Base-by-base conservation (phyloP, 1,284 basidiomycete species). In the Sphaerobolus stellatus region DNA sequence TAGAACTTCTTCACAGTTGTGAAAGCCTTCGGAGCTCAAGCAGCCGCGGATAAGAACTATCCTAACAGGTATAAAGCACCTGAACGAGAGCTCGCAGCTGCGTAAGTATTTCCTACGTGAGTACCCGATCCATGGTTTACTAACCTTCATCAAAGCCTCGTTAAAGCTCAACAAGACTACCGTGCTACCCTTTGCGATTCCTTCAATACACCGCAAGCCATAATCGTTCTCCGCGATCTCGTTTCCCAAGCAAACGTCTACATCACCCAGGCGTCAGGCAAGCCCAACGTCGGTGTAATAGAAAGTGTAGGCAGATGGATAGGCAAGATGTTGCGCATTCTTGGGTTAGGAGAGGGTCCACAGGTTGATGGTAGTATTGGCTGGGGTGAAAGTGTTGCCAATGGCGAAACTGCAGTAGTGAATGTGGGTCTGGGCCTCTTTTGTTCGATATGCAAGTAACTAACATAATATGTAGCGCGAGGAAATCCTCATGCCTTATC, bases 1-100 rank as follows among this genome's bases (percentile, higher is more conserved):
- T 67, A 96, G 93, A 99, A 99, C 72, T 99, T 98, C 74, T 99
- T 99, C 73, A 83, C 86, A 20, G 86, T 80, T 43, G 85, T 89
- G 59, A 94, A 90, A 68, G 94, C 97, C 16, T 78, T 97, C 46
- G 29, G 33, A 25, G 53, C 53, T 62, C 83, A 82, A 67, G 75
- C 74, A 16, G 73, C 73, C 47, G 76, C 72, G 7, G 76, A 79
- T 45, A 75, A 74, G 7, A 71, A 73, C 31, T 70, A 71, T 48
- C 78, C 45, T 73, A 78, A 54, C 85, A 88, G 64, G 78, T 87
- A 83, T 62, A 81, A 84, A 61, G 74, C 75, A 25, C 73, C 77
- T 11, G 92, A 94, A 69, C 78, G 75, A 56, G 81, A 85, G 48
- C 71, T 94, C 49, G 79, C 81, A 46, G 73, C 73, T 44, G 79